Percentiles rank a stretch among this genome's conserved stretches.
phyloP scores from a whole-genome alignment of 2,329 filamentous ascomycete genomes.

The Fusarium pseudoanthophilum region DNA sequence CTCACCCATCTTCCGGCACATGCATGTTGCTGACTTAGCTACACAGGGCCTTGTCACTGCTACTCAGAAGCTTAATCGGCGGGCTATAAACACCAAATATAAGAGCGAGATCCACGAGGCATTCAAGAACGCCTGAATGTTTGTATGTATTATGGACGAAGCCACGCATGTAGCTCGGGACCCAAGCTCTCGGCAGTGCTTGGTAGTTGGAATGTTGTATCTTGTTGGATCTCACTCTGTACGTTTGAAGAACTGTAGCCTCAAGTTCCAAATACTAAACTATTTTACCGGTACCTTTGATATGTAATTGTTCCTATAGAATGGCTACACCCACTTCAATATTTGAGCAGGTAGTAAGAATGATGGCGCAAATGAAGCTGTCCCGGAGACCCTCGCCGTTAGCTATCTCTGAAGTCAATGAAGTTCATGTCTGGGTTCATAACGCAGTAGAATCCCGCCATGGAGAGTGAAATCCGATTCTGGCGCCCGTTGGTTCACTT shows the following conservation, averaged over 20 bases:
- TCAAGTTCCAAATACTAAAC: background rate
- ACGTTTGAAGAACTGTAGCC: background rate
- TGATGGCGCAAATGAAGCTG: rapidly evolving
- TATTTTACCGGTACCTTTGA: background rate
- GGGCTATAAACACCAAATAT: conserved; percentile 59
- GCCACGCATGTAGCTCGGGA: background rate
- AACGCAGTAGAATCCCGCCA: background rate
- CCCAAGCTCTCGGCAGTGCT: background rate
- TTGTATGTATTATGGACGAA: background rate
- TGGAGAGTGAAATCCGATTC: background rate
- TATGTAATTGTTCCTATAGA: background rate
- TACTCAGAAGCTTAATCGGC: conserved; percentile 68
- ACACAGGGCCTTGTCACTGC: conserved; percentile 66
- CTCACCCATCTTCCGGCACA: rapidly evolving
- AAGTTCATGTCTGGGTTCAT: background rate
- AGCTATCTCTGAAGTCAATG: background rate
- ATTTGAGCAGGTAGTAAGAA: background rate
- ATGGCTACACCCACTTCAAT: too few species aligned
- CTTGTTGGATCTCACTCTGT: background rate
- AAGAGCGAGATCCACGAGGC: conserved; percentile 56
- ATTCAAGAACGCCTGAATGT: background rate
- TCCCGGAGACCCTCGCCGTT: too few species aligned
- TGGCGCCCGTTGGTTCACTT: background rate
- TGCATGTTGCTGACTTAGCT: too few species aligned
- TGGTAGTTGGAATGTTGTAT: background rate